Evolutionary conservation across 129 eudicot species (phyloP), one percentile per base, ranked within the genome.

Genomic region (Chrysanthemum lavandulifolium): DNA sequence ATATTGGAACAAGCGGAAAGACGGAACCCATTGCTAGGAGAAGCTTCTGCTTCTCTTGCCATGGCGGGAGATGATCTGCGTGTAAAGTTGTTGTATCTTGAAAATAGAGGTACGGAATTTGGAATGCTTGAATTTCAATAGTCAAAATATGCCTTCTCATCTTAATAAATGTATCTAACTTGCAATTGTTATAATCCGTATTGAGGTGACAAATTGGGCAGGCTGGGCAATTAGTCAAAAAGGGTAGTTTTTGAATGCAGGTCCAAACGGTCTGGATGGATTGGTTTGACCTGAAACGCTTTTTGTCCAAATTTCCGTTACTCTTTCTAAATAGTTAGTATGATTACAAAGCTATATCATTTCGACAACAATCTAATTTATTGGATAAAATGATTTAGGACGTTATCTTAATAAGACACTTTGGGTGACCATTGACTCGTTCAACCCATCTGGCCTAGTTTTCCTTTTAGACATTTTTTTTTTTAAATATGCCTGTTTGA

Each of bases 1-100:
- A 90, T 95, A 69, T 76, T 90, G 83, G 99, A 95, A 76, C 99
- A 95, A 79, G 97, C 97, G 19, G 99, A 95, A 75, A 88, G 94
- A 74, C 78, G 97, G 78, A 96, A 86, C 77, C 96, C 96, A 8
- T 85, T 88, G 76, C 82, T 90, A n/a, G 99, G 99, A 61, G 99
- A 95, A 73, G 99, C 94, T 81, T 88, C 94, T 61, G 80, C 84
- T 63, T 90, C 99, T 71, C 96, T 95, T 79, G 97, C 99, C 14
- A 90, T 82, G 82, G 99, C 97, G 1, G 94, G 97, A 48, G 99
- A 95, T 77, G 97, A 88, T 73, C 66, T 88, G 75, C 86, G 99
- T 43, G 79, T 69, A 63, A 88, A 82, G 73, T 69, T 90, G 77
- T 73, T 95, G 65, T 90, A 90, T 78, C 97, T 90, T 76, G 99